Evolutionary conservation across 768 basidiomycete genomes (phyloP).

Genomic region (Tephrocybe sp.): DNA sequence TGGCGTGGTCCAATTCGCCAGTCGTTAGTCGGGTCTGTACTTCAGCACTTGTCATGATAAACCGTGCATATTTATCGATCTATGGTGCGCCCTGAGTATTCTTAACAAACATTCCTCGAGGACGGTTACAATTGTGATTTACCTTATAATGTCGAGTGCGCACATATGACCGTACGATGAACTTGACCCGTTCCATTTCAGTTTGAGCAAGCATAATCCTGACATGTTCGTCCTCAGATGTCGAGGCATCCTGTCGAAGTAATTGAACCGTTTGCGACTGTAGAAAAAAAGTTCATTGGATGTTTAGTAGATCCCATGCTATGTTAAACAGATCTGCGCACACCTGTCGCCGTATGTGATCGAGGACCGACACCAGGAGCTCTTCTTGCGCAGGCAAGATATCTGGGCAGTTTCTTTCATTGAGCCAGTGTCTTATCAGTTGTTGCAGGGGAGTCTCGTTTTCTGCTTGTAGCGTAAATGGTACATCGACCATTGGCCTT

Average conservation of each 20-base stretch:
- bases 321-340: slow-evolving; percentile 17
- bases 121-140: slow-evolving; percentile 14
- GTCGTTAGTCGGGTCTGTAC: slow-evolving; percentile 79
- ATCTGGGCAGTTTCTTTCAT: slow-evolving; percentile 81
- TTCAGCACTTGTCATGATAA: slow-evolving; percentile 67
- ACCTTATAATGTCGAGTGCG: slow-evolving; percentile 87
- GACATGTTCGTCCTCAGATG: slow-evolving; percentile 92
- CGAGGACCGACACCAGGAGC: slow-evolving; percentile 61
- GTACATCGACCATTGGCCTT: slow-evolving; percentile 2
- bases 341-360: slow-evolving; percentile 84
- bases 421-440: slow-evolving; percentile 81
- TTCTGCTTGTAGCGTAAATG: slow-evolving; percentile 16
- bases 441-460: slow-evolving; percentile 62
- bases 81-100: slow-evolving; percentile 30
- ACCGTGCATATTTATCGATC: slow-evolving; percentile 88
- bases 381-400: slow-evolving; percentile 72
- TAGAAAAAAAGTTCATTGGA: slow-evolving; percentile 7
- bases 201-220: slow-evolving; percentile 92
- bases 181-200: slow-evolving; percentile 92
- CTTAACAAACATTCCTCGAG: slow-evolving; percentile 12
- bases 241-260: slow-evolving; percentile 75
- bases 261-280: slow-evolving; percentile 79
- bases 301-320: not conserved
- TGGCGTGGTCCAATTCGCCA: slow-evolving; percentile 80
- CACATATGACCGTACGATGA: slow-evolving; percentile 86